Evolutionary conservation across 225 moss, liverwort and hornwort genomes (phyloP).

Genomic region (Pseudisothecium myosuroides): DNA sequence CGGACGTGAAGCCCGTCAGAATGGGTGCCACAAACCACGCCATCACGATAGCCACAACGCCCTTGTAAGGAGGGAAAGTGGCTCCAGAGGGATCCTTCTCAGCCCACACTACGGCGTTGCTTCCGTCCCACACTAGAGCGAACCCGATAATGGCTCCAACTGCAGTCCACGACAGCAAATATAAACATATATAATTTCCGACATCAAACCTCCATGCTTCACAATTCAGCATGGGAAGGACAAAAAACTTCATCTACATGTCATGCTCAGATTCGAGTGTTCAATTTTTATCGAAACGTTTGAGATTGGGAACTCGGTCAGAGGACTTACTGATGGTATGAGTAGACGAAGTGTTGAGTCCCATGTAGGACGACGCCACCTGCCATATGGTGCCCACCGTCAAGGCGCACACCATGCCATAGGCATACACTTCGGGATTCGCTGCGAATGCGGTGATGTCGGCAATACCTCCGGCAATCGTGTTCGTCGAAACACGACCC

Average conservation of each 20-base stretch:
- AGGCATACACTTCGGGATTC: conserved; percentile 61
- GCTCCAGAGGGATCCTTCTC: conserved; percentile 2
- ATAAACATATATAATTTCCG: too few species aligned
- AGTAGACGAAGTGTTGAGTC: conserved; percentile 55
- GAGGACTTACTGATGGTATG: conserved; percentile 55
- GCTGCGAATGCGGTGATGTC: conserved; percentile 38
- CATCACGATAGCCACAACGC: conserved; percentile 37
- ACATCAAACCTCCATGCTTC: too few species aligned
- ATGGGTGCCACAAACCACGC: conserved; percentile 63
- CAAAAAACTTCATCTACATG: background rate
- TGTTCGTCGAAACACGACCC: conserved; percentile 65
- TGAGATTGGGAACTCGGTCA: background rate
- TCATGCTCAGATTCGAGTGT: background rate
- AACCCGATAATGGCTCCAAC: conserved; percentile 59
- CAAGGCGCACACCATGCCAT: conserved; percentile 76
- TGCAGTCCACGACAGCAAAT: background rate
- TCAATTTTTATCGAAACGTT: background rate
- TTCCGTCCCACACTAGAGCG: conserved; percentile 68
- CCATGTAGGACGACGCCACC: conserved; percentile 43
- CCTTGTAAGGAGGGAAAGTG: conserved; percentile 56
- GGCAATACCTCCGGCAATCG: conserved; percentile 58
- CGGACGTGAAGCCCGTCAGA: conserved; percentile 21
- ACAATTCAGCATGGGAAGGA: background rate
- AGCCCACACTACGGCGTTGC: conserved; percentile 53
- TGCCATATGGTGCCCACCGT: conserved; percentile 59